phyloP scores from a whole-genome alignment of 2,329 filamentous ascomycete species.

The Xylariaceae sp. region DNA sequence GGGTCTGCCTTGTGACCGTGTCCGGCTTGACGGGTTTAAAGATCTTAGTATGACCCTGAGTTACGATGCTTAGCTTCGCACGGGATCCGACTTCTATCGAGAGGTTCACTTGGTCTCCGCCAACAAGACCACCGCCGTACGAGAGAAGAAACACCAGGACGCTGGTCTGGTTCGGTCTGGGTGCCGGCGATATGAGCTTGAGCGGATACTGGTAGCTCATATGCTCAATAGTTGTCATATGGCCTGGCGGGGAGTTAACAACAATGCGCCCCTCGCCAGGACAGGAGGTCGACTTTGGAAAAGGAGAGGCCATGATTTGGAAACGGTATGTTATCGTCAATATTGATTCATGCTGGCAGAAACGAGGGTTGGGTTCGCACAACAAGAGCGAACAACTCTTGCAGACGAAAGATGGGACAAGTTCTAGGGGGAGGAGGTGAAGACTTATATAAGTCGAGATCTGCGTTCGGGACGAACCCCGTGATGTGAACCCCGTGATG shows the following conservation, averaged over 20 bases:
- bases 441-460: too few relatives aligned
- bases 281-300: conserved; percentile 65
- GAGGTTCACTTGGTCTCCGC: conserved; percentile 76
- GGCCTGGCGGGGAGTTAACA: conserved; percentile 65
- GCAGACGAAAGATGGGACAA: neutral
- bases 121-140: conserved; percentile 89
- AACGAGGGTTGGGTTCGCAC: neutral
- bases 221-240: conserved; percentile 63
- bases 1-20: conserved; percentile 52
- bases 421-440: neutral
- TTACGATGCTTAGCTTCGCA: conserved; percentile 63
- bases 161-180: conserved; percentile 58
- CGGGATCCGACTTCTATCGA: conserved; percentile 57
- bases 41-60: conserved; percentile 86
- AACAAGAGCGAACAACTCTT: neutral
- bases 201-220: conserved; percentile 90
- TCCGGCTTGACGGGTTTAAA: conserved; percentile 68
- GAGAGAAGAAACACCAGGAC: conserved; percentile 84
- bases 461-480: too few relatives aligned
- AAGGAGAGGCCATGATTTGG: conserved; percentile 52
- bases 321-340: neutral
- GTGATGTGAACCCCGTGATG: too few relatives aligned
- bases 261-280: conserved; percentile 76
- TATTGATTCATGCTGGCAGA: conserved; percentile 15
- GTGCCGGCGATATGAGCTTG: conserved; percentile 80